These are phyloP conservation scores for Fraxinus angustifolia DNA, from an alignment of 305 asterid genomes.

Conservation along the genomic window DNA sequence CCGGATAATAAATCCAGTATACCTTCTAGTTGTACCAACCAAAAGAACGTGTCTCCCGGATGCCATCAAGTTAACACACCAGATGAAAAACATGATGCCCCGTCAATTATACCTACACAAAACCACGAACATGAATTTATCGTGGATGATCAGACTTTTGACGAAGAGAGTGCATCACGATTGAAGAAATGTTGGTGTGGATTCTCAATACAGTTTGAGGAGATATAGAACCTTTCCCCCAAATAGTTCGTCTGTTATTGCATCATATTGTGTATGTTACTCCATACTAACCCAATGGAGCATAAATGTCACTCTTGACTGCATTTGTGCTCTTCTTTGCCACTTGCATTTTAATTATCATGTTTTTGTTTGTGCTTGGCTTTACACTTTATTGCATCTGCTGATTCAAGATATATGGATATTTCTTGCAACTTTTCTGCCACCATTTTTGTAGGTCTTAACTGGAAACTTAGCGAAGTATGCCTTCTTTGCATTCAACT, in stretches of 20 bases:
- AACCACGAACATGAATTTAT: conserved; percentile 60
- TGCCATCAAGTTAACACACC: conserved; percentile 27
- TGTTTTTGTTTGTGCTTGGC: neutral
- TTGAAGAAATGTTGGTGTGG: conserved; percentile 75
- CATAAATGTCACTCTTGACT: neutral
- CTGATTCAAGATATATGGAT: neutral
- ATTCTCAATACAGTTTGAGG: conserved; percentile 70
- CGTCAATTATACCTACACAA: conserved; percentile 28
- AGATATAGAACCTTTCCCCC: conserved; percentile 35
- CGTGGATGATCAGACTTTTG: conserved; percentile 44
- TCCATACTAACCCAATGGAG: neutral
- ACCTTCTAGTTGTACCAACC: conserved; percentile 17
- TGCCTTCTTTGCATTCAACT: neutral
- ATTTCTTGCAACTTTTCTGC: neutral
- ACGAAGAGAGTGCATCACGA: conserved; percentile 43
- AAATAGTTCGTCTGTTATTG: neutral
- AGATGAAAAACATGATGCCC: conserved; percentile 14
- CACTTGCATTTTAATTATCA: neutral
- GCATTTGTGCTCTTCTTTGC: neutral
- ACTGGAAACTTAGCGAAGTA: neutral
- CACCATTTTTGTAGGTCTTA: neutral
- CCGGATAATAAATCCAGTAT: conserved; percentile 23
- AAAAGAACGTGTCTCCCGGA: conserved; percentile 19
- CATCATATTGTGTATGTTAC: neutral
- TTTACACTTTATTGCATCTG: neutral